Evolutionary conservation across 768 basidiomycete genomes (phyloP), one percentile per base, ranked within the genome.

Genomic region (Sistotremastrum niveocremeum): DNA sequence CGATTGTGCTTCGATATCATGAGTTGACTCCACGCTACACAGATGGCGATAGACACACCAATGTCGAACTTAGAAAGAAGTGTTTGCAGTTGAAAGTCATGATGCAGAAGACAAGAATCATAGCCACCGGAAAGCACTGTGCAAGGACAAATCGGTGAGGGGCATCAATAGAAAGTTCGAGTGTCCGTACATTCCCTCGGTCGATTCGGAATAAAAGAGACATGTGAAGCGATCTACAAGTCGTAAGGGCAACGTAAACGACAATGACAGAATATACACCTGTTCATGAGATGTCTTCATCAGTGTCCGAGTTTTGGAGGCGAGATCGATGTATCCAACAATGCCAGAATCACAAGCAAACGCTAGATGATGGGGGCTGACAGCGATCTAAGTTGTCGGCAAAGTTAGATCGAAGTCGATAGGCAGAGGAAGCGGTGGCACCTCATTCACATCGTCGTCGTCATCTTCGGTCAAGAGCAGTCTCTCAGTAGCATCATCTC

Each of bases 71-170:
- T 68, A 4, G 84, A 83, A 37, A 84, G 61, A 5, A 74, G 42
- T 31, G 63, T 73, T 31, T 74, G 70, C 60, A 75, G 75, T 9
- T 54, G 52, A 47, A 72, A 72, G 53, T 87, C 82, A 54, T 76
- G 79, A 54, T 89, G 86, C 9, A 83, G 57, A 29, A 89, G 53
- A 3, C 67, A 62, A 37, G 69, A 73, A 52, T 90, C 87, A 54
- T 82, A 88, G 2, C 86, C 86, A 4, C 77, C 84, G 49, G 81
- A 85, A 28, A 90, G 68, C 8, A 86, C 52, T 53, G 34, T 12
- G 9, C n/a, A 29, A 45, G 20, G 36, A 32, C n/a, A 45, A 31
- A 4, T n/a, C 20, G 5, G 30, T 29, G 7, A 40, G 5, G 6
- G 37, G 30, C 33, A 35, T 46, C 37, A 33, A 12, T 29, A n/a